phyloP scores from a whole-genome alignment of 345 rosid species.

The Heritiera littoralis region DNA sequence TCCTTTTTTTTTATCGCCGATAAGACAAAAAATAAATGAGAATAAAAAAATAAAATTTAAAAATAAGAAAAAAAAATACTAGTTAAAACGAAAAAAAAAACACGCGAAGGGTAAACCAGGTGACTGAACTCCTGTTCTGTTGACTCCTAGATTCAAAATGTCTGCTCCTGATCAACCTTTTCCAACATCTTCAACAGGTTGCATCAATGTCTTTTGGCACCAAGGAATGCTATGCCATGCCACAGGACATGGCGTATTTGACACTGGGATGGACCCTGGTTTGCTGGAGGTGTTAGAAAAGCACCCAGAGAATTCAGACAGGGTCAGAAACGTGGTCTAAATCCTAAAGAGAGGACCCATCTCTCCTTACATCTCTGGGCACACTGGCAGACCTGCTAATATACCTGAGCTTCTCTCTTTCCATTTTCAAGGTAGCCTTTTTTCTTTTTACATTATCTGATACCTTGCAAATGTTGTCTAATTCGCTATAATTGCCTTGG shows the following conservation, averaged over 20 bases:
- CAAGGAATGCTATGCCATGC: conserved; percentile 79
- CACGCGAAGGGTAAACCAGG: too few species aligned
- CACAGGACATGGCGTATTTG: conserved; percentile 66
- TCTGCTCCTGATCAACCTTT: neutral
- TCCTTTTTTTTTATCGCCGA: too few species aligned
- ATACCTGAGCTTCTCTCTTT: conserved; percentile 65
- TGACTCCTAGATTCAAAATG: neutral
- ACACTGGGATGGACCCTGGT: conserved; percentile 64
- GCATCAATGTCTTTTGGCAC: conserved; percentile 75
- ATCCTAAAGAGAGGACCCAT: conserved; percentile 82
- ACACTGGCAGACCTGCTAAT: conserved; percentile 57
- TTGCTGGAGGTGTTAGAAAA: conserved; percentile 73
- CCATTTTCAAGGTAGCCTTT: conserved; percentile 55
- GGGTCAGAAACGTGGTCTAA: conserved; percentile 77
- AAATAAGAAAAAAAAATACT: too few species aligned
- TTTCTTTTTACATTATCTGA: neutral
- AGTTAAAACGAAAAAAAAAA: too few species aligned
- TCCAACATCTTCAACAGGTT: conserved; percentile 19
- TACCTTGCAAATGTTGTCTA: neutral
- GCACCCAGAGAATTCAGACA: conserved; percentile 82
- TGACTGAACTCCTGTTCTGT: neutral
- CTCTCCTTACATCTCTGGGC: conserved; percentile 66
- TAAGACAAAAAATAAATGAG: too few species aligned
- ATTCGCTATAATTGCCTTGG: neutral
- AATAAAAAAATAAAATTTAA: too few species aligned